Evolutionary conservation across 495 filamentous ascomycete genomes (phyloP), one percentile per base, ranked within the genome.

Genomic region (Chaetomidium leptoderma): DNA sequence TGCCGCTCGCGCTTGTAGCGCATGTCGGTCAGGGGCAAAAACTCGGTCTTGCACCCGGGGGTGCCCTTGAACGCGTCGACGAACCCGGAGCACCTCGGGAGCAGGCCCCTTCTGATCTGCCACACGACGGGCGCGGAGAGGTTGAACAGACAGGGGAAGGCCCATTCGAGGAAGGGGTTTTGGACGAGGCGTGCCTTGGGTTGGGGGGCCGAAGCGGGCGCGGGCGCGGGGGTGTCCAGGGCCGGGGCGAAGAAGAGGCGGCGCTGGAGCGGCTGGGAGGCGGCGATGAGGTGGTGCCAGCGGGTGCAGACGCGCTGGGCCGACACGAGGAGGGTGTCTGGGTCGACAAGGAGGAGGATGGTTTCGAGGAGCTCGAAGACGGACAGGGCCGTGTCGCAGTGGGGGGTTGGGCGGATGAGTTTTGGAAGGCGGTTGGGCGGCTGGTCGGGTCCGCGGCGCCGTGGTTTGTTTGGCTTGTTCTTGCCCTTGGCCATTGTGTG

Each of bases 331-430:
- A 66, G 48, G 33, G 53, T 53, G 11, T 46, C 50, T 40, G 55
- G 47, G 51, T 65, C 63, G 42, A 67, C 51, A 6, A 55, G 17
- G 30, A 67, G 48, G 4, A 42, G 39, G 39, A 66, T 66, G 19
- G 48, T 26, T 47, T 66, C 57, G 45, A 66, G 50, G 43, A 66
- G 26, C 17, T 66, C 57, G 16, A 36, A 27, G 8, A 50, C 53
- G 2, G 39, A 14, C n/a, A 24, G 46, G n/a, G 8, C 42, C 10
- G 16, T 10, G 21, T 11, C 23, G 42, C 13, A n/a, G 3, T 45
- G 9, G 27, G n/a, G 36, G 43, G 51, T 24, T 37, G 29, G 26
- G 21, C 29, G 36, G 7, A 5, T 6, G 42, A 17, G 21, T 45
- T 27, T 45, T 21, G 42, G 23, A 21, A 26, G 21, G 23, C 14